Conservation (phyloP, 2,329 filamentous ascomycete species). For the Paramyrothecium sp. region DNA sequence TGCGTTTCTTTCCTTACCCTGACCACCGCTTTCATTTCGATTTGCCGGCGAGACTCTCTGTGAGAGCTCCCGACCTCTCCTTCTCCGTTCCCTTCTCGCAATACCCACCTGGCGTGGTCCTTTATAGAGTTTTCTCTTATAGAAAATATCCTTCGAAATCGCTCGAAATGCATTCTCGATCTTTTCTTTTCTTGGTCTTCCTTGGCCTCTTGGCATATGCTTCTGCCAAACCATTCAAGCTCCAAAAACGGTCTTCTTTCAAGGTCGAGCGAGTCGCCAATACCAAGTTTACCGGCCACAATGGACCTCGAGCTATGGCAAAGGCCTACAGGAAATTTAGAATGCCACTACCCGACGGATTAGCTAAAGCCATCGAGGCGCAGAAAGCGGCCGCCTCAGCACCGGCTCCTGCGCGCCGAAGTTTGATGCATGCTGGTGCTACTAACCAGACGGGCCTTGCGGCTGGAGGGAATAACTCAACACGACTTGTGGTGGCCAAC, state of each 20-base stretch:
- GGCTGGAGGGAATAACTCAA: not conserved
- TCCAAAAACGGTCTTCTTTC: slow-evolving; percentile 59
- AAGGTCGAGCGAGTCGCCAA: slow-evolving; percentile 58
- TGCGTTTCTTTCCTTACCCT: not conserved
- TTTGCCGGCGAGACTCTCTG: not conserved
- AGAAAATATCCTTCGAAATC: not conserved
- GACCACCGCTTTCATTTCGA: not conserved
- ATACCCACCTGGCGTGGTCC: not conserved
- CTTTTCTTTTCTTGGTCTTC: slow-evolving; percentile 28
- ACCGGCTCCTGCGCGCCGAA: not conserved
- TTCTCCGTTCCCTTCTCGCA: not conserved
- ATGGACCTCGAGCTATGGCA: slow-evolving; percentile 60
- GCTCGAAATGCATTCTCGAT: slow-evolving; percentile 12
- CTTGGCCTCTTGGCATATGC: slow-evolving; percentile 47
- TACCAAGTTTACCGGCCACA: slow-evolving; percentile 48
- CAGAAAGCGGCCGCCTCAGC: slow-evolving; percentile 15
- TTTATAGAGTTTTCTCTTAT: slow-evolving; percentile 5
- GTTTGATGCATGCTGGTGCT: not conserved
- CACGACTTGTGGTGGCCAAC: not conserved
- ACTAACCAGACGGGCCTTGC: not conserved
- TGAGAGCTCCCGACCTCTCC: not conserved
- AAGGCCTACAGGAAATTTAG: slow-evolving; percentile 70
- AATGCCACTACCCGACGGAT: slow-evolving; percentile 44
- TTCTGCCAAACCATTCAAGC: slow-evolving; percentile 40
- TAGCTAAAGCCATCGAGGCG: slow-evolving; percentile 34